These are phyloP conservation scores for Xylariomycetidae sp. DNA, from an alignment of 2,329 filamentous ascomycete species.

Conservation along the genomic window DNA sequence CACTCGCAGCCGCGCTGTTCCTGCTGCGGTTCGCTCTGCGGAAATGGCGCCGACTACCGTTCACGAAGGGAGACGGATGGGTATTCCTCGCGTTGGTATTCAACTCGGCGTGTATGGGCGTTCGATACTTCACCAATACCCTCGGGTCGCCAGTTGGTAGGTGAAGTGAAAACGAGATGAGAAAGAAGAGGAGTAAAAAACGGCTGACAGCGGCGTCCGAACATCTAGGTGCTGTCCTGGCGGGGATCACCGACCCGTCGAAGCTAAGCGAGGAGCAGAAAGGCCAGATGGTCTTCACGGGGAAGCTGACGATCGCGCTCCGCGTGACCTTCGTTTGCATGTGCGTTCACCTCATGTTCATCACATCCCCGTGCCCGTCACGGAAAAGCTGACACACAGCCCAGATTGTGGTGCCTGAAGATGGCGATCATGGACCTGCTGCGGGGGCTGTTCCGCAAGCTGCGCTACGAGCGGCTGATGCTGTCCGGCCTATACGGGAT, in stretches of 20 bases:
- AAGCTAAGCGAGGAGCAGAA: conserved; percentile 1
- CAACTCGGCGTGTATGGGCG: conserved; percentile 4
- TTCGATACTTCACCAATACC: conserved; percentile 5
- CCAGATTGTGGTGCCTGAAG: conserved; percentile 14
- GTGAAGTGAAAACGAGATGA: conserved; percentile 1
- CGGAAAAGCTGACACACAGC: neutral
- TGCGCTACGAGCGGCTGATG: conserved; percentile 1
- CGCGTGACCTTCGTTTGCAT: conserved; percentile 6
- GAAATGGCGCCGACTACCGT: conserved; percentile 1
- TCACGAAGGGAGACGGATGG: conserved; percentile 10
- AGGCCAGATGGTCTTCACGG: conserved; percentile 3
- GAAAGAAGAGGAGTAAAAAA: neutral
- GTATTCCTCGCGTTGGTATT: conserved; percentile 5
- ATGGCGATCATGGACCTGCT: conserved; percentile 10
- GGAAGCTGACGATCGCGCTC: conserved; percentile 6
- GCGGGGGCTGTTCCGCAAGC: neutral
- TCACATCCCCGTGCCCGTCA: neutral
- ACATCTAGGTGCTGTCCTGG: neutral
- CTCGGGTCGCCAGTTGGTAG: conserved; percentile 7
- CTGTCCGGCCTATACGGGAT: conserved; percentile 4
- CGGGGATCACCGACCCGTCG: neutral
- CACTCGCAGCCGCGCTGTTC: conserved; percentile 2
- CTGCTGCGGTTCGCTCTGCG: conserved; percentile 6
- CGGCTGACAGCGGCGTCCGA: neutral
- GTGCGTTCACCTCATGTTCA: conserved; percentile 4